Evolutionary conservation across 2,329 filamentous ascomycete genomes (phyloP).

Genomic region (Aspergillus caelatus): DNA sequence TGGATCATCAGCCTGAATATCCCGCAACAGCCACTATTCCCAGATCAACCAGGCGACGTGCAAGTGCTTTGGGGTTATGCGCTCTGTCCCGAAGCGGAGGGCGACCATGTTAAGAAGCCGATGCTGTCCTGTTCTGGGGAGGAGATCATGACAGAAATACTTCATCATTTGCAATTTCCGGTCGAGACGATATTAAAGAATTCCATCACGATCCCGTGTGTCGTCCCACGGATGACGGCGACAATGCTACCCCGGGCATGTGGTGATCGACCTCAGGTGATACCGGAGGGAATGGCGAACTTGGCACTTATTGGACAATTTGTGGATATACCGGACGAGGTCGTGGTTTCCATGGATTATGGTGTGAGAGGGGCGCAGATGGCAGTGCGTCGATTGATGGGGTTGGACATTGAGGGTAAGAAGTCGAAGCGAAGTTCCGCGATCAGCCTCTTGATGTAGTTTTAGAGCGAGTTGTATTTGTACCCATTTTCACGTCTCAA

Average conservation of each 20-base stretch:
- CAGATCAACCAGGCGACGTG: slow-evolving; percentile 36
- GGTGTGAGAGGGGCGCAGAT: slow-evolving; percentile 39
- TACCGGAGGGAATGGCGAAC: slow-evolving; percentile 42
- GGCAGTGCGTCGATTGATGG: slow-evolving; percentile 37
- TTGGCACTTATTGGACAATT: slow-evolving; percentile 47
- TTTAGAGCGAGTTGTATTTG: not conserved
- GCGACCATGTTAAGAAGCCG: slow-evolving; percentile 43
- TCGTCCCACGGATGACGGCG: slow-evolving; percentile 46
- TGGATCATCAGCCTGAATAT: slow-evolving; percentile 48
- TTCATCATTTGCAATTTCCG: slow-evolving; percentile 44
- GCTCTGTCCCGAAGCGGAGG: slow-evolving; percentile 39
- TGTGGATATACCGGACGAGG: slow-evolving; percentile 45
- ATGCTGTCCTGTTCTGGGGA: slow-evolving; percentile 45
- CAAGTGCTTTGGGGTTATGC: slow-evolving; percentile 47
- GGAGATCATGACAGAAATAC: slow-evolving; percentile 45
- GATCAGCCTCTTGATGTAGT: slow-evolving; percentile 1
- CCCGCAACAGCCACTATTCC: slow-evolving; percentile 47
- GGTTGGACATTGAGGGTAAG: slow-evolving; percentile 19
- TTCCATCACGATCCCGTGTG: slow-evolving; percentile 40
- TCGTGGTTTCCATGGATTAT: slow-evolving; percentile 46
- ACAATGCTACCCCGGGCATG: slow-evolving; percentile 39
- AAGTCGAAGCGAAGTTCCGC: slow-evolving; percentile 10
- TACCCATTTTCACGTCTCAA: not conserved
- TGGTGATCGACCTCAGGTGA: slow-evolving; percentile 43
- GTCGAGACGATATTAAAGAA: slow-evolving; percentile 28